These are phyloP conservation scores for Kwoniella sp. DNA, from an alignment of 768 basidiomycete species.

Conservation along the genomic window DNA sequence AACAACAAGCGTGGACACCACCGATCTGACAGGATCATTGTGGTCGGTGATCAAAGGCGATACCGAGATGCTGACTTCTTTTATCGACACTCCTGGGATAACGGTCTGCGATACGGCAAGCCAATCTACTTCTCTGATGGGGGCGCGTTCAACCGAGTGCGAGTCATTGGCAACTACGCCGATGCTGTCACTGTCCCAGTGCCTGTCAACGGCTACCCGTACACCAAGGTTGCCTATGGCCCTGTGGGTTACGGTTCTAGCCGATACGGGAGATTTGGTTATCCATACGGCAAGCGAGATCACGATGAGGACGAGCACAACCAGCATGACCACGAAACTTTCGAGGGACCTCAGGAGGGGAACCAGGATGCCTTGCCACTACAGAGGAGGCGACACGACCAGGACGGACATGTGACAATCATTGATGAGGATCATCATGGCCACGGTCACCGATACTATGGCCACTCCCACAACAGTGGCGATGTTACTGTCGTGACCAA, in stretches of 20 bases:
- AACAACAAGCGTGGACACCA: constrained; percentile 26
- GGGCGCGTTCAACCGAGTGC: constrained; percentile 19
- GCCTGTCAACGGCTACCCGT: background rate
- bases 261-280: constrained; percentile 3
- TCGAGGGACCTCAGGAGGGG: background rate
- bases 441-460: constrained; percentile 3
- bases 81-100: constrained; percentile 17
- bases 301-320: constrained; percentile 1
- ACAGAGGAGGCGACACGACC: constrained; percentile 8
- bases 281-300: constrained; percentile 9
- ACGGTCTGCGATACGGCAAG: constrained; percentile 17
- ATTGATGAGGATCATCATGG: constrained; percentile 10
- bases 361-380: background rate
- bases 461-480: constrained; percentile 11
- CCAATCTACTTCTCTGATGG: constrained; percentile 29
- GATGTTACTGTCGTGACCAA: constrained; percentile 18
- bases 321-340: background rate
- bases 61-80: constrained; percentile 29
- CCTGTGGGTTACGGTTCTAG: constrained; percentile 6
- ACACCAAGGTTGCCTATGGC: background rate
- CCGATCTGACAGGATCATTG: constrained; percentile 20
- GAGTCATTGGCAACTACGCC: constrained; percentile 12
- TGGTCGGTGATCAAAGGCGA: constrained; percentile 19
- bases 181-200: background rate
- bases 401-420: constrained; percentile 15